A percentile compares a stretch with the other conserved stretches of the same genome.
phyloP scores from a whole-genome alignment of 495 filamentous ascomycete species.

The Lindgomyces ingoldianus region DNA sequence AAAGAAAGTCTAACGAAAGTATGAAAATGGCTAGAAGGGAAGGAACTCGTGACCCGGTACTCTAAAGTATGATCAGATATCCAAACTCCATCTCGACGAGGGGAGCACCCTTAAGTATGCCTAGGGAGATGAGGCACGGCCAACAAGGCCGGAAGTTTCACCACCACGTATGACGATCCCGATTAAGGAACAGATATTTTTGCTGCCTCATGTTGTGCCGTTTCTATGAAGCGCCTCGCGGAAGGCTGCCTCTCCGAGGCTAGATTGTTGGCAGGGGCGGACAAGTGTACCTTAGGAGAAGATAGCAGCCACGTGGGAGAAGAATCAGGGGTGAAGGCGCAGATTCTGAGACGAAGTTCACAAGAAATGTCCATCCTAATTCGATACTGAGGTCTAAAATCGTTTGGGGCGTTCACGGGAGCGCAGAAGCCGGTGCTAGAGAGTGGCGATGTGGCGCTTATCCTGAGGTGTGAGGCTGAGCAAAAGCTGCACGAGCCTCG shows the following conservation, averaged over 20 bases:
- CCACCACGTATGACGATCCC: not conserved
- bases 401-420: conserved; percentile 4
- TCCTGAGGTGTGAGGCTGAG: conserved; percentile 7
- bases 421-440: not conserved
- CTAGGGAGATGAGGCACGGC: not conserved
- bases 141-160: not conserved
- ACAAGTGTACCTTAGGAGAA: not conserved
- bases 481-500: not conserved
- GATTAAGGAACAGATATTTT: not conserved
- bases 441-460: conserved; percentile 4
- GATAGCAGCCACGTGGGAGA: not conserved
- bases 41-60: too few relatives aligned
- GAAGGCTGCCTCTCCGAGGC: not conserved
- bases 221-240: not conserved
- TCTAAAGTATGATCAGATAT: not conserved
- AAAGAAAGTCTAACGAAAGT: not conserved
- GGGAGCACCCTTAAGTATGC: not conserved
- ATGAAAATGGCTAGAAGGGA: not conserved
- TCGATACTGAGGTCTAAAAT: not conserved
- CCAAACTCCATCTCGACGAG: not conserved
- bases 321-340: not conserved
- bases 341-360: not conserved
- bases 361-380: not conserved
- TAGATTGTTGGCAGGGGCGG: not conserved
- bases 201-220: not conserved